Conservation (phyloP, 2,329 filamentous ascomycete species). For the Cadophora malorum region DNA sequence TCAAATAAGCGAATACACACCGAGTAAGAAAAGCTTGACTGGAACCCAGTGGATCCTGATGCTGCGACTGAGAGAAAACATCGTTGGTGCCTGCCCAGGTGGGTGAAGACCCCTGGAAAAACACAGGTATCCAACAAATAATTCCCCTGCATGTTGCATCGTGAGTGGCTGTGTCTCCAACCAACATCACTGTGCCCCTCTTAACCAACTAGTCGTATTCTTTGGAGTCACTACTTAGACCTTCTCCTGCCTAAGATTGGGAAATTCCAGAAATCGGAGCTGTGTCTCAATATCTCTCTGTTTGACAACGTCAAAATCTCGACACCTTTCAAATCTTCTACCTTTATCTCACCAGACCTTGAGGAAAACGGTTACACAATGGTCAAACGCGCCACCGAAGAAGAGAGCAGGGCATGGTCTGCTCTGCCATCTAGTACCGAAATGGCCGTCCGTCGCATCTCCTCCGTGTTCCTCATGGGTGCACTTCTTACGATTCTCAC, state of each 20-base stretch:
- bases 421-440: slow-evolving; percentile 31
- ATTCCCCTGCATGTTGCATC: slow-evolving; percentile 3
- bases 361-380: slow-evolving; percentile 15
- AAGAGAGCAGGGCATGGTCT: slow-evolving; percentile 27
- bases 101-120: slow-evolving; percentile 4
- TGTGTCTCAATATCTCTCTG: neutral
- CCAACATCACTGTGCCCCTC: neutral
- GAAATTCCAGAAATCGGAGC: neutral
- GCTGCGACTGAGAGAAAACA: neutral
- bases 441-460: slow-evolving; percentile 34
- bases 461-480: slow-evolving; percentile 32
- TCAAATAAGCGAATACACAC: neutral
- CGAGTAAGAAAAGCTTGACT: neutral
- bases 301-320: neutral
- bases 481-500: slow-evolving; percentile 33
- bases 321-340: too few species aligned
- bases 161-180: slow-evolving; percentile 12
- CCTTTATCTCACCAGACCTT: too few species aligned
- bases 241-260: too few species aligned
- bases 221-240: slow-evolving; percentile 1
- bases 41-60: neutral
- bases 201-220: neutral
- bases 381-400: slow-evolving; percentile 29
- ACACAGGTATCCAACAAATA: too few species aligned
- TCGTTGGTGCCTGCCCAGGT: neutral